Evolutionary conservation across 164 flowering plant genomes (phyloP), one percentile per base, ranked within the genome.

Genomic region (Magnolia officinalis): DNA sequence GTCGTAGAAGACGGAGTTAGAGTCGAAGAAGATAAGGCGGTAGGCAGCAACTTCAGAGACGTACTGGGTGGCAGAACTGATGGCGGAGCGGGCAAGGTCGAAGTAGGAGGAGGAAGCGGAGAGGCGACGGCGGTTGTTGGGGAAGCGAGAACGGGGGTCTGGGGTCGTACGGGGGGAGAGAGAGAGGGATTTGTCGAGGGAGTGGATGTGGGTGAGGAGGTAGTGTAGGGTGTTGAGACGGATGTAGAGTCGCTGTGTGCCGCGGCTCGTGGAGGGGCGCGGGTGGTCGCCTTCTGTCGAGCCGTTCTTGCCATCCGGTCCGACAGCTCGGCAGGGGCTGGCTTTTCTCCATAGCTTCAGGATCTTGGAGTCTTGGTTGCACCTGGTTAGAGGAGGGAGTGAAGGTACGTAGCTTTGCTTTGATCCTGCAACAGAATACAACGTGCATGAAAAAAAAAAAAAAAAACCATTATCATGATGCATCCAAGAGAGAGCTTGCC

Each of bases 191-290:
- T 96, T 94, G 75, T 92, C 92, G 8, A 96, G 85, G 73, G 91
- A 79, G 76, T 96, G 87, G 67, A 91, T 77, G 73, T 89, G 89
- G 63, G 93, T 73, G 14, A 83, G 86, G 45, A 96, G 81, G 83
- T 88, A 90, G 63, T 96, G 91, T 31, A 96, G 83, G 73, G 98
- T 90, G 91, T 96, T 96, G 76, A 96, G 91, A 66, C 99, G 93
- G 74, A 92, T 90, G 81, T 96, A 96, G 20, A 94, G 89, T 79
- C 97, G 97, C 67, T 94, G 99, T 2, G 98, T 96, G 51, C 95
- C 97, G 24, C 99, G 92, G 79, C 97, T 96, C 6, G 93, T 94
- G 18, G 97, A 92, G 58, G 96, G 93, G 1, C 97, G 88, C 11
- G 94, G 94, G 78, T 91, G 85, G 68, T 88, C 84, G 1, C 83